Evolutionary conservation across 2,329 filamentous ascomycete species (phyloP).

Genomic region (Fusarium heterosporum): DNA sequence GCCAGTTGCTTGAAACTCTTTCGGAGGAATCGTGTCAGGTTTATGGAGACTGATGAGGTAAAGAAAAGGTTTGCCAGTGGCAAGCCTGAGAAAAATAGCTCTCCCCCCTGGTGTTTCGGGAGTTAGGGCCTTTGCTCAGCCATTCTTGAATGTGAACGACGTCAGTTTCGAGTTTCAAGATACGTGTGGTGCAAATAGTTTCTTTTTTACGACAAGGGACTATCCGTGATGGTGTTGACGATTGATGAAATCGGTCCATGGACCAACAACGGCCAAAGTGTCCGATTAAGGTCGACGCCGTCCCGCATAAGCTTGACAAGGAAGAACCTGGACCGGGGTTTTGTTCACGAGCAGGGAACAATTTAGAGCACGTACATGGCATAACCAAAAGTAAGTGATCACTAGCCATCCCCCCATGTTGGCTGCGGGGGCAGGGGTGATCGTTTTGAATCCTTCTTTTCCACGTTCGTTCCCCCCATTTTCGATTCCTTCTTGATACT

Average conservation of each 20-base stretch:
- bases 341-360: slow-evolving; percentile 2
- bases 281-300: slow-evolving; percentile 29
- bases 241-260: neutral
- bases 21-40: slow-evolving; percentile 27
- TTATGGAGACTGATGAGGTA: slow-evolving; percentile 2
- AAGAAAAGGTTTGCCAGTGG: neutral
- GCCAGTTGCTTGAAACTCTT: slow-evolving; percentile 34
- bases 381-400: neutral
- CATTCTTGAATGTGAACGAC: neutral
- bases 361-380: slow-evolving; percentile 1
- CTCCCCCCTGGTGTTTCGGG: slow-evolving; percentile 1
- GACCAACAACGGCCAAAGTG: slow-evolving; percentile 11
- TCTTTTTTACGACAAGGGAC: neutral
- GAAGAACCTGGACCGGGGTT: neutral
- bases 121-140: neutral
- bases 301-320: neutral
- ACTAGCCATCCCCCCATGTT: neutral
- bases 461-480: slow-evolving; percentile 18
- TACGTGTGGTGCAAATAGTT: neutral
- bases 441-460: slow-evolving; percentile 28
- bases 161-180: slow-evolving; percentile 4
- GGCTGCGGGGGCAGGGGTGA: slow-evolving; percentile 4
- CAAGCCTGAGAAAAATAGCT: neutral
- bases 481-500: slow-evolving; percentile 5
- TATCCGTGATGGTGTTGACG: neutral